Evolutionary conservation across 176 grass and related monocot genomes (phyloP).

Genomic region (Raddia distichophylla): DNA sequence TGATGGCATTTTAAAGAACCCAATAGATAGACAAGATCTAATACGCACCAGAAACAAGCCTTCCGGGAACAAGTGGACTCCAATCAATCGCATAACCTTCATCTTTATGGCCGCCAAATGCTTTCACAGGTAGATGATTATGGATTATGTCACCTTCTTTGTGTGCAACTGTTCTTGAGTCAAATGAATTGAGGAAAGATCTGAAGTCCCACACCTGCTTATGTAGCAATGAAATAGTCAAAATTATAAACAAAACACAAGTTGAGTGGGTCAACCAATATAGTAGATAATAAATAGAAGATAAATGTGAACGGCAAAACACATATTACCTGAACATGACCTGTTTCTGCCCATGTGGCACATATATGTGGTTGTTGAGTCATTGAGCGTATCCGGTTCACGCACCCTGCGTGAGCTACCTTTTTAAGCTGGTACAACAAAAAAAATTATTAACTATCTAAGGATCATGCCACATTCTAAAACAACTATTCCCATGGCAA

Average conservation of each 20-base stretch:
- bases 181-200: constrained; percentile 68
- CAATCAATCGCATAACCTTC: constrained; percentile 97
- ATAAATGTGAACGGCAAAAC: neutral
- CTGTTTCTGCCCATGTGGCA: constrained; percentile 84
- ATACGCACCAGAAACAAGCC: constrained; percentile 84
- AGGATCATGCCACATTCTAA: neutral
- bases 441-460: constrained; percentile 30
- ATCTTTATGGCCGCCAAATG: constrained; percentile 84
- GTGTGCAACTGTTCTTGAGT: constrained; percentile 56
- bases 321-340: constrained; percentile 84
- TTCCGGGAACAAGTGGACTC: constrained; percentile 74
- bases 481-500: neutral
- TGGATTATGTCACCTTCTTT: constrained; percentile 61
- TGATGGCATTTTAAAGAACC: constrained; percentile 4
- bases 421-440: constrained; percentile 68
- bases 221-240: constrained; percentile 10
- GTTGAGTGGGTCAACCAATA: neutral
- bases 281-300: neutral
- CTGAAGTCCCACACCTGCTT: constrained; percentile 86
- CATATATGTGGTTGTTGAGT: constrained; percentile 83
- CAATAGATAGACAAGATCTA: constrained; percentile 7
- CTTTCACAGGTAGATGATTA: constrained; percentile 59
- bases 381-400: constrained; percentile 88
- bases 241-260: constrained; percentile 5
- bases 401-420: constrained; percentile 78